Percentiles rank a stretch among this genome's conserved stretches.
Evolutionary conservation across 257 asterid genomes (phyloP).

Genomic region (Ophiorrhiza pumila): DNA sequence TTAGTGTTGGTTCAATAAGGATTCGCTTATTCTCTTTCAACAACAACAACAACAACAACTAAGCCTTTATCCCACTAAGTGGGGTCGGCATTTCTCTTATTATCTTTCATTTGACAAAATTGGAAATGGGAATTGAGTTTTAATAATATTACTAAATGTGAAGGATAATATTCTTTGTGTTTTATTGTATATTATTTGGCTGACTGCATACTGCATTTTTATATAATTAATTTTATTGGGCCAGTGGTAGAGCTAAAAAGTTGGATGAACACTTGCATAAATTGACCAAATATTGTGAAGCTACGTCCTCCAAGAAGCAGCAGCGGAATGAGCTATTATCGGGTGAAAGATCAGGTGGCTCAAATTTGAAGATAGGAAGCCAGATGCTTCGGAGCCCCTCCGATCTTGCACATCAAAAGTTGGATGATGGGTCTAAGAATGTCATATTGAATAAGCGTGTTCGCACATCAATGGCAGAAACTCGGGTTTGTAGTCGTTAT

Average conservation of each 20-base stretch:
- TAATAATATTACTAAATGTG: neutral
- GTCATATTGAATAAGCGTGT: constrained; percentile 69
- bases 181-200: neutral
- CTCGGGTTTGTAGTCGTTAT: constrained; percentile 65
- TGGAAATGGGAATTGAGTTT: neutral
- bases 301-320: constrained; percentile 62
- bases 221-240: constrained; percentile 28
- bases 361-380: constrained; percentile 64
- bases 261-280: constrained; percentile 67
- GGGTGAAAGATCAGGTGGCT: constrained; percentile 68
- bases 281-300: constrained; percentile 57
- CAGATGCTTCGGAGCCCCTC: constrained; percentile 68
- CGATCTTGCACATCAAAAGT: constrained; percentile 55
- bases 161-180: neutral
- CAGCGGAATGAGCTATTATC: constrained; percentile 60
- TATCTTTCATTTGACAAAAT: neutral
- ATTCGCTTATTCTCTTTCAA: neutral
- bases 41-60: no score
- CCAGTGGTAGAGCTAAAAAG: constrained; percentile 77
- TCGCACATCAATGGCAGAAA: constrained; percentile 83
- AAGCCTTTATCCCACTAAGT: no score
- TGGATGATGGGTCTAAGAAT: constrained; percentile 83
- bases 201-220: neutral
- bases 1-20: neutral
- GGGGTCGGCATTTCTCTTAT: no score